Percentiles rank a stretch among this genome's conserved stretches.
phyloP scores from a whole-genome alignment of 129 eudicot species.

The Artemisia argyi region DNA sequence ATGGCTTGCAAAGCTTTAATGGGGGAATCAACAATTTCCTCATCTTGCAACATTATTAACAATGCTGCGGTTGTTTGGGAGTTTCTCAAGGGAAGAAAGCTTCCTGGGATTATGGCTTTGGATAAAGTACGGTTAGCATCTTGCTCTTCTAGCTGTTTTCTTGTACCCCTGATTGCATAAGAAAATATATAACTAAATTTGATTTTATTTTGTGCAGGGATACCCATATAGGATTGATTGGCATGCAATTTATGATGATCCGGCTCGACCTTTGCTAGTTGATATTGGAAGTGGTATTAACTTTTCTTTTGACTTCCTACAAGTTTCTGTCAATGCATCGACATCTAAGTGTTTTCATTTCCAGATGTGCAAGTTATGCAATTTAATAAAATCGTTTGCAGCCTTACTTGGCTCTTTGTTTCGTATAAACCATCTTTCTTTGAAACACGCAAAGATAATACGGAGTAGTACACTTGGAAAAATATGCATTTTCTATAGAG shows the following conservation, averaged over 20 bases:
- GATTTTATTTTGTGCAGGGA: conserved; percentile 54
- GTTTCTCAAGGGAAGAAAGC: conserved; percentile 83
- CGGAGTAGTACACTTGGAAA: background rate
- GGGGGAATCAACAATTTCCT: conserved; percentile 26
- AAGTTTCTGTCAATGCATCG: background rate
- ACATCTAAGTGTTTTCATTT: conserved; percentile 1
- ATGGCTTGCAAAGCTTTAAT: conserved; percentile 44
- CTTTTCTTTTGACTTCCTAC: conserved; percentile 9
- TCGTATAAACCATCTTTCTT: conserved; percentile 9
- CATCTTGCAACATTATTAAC: conserved; percentile 46
- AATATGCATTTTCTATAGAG: background rate
- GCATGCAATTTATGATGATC: conserved; percentile 57
- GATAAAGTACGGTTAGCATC: conserved; percentile 60
- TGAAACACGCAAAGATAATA: background rate
- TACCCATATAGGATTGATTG: conserved; percentile 72
- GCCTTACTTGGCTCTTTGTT: conserved; percentile 6
- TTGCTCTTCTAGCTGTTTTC: conserved; percentile 13
- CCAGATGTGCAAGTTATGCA: background rate
- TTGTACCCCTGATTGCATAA: background rate
- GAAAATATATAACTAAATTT: background rate
- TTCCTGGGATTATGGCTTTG: conserved; percentile 87
- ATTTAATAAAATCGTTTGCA: background rate
- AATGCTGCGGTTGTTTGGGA: conserved; percentile 79
- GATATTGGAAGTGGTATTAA: conserved; percentile 88
- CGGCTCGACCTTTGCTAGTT: conserved; percentile 68